Evolutionary conservation across 768 basidiomycete genomes (phyloP).

Genomic region (Mycena sanguinolenta): DNA sequence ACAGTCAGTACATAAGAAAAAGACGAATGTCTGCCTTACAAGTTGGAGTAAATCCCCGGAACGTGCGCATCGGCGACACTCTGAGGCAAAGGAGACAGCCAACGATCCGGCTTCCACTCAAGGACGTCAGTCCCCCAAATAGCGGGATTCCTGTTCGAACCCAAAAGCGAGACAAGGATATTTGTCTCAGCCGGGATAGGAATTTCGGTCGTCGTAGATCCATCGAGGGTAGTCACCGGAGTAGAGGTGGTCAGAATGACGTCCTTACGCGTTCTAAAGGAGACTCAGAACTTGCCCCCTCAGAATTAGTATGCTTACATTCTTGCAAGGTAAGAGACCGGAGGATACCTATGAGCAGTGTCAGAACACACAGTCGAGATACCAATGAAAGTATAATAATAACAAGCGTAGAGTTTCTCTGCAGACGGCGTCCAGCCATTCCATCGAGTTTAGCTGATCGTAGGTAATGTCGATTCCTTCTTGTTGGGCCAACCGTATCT

Average conservation of each 20-base stretch:
- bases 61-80: conserved; percentile 38
- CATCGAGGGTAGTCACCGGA: conserved; percentile 44
- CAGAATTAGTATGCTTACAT: conserved; percentile 38
- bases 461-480: conserved; percentile 36
- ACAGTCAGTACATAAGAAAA: background rate
- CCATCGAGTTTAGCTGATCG: conserved; percentile 44
- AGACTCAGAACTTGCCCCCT: background rate
- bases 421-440: conserved; percentile 50
- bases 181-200: conserved; percentile 47
- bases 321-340: conserved; percentile 33
- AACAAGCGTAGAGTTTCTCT: conserved; percentile 51
- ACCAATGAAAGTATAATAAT: background rate
- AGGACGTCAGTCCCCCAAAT: conserved; percentile 58
- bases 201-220: conserved; percentile 44
- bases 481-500: conserved; percentile 38
- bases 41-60: conserved; percentile 44
- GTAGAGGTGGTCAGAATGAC: conserved; percentile 48
- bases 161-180: conserved; percentile 49
- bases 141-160: conserved; percentile 50
- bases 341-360: conserved; percentile 38
- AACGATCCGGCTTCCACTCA: conserved; percentile 58
- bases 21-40: conserved; percentile 29
- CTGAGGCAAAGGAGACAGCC: conserved; percentile 50
- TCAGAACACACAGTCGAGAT: background rate
- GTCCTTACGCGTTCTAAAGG: conserved; percentile 41